Evolutionary conservation across 371 early-diverging fungal genomes (phyloP).

Genomic region (Rhizopus microsporus): DNA sequence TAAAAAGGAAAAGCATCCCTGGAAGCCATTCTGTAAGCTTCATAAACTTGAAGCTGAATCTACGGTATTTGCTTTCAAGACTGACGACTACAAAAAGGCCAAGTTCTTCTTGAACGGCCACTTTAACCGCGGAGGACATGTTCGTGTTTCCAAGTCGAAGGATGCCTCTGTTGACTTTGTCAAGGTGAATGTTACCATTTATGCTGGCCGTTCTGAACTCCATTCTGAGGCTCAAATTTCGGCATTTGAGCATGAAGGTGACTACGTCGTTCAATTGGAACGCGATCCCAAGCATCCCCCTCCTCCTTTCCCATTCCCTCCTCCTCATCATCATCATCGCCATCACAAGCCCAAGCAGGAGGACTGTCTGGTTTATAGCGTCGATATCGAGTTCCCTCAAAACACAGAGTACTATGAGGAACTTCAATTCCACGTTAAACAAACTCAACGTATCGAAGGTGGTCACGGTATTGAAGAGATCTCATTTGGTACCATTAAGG

Average conservation of each 20-base stretch:
- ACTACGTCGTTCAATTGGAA: constrained; percentile 33
- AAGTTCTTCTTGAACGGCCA: constrained; percentile 18
- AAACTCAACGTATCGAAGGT: constrained; percentile 15
- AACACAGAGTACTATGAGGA: constrained; percentile 23
- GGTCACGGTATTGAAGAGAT: constrained; percentile 16
- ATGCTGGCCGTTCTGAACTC: constrained; percentile 16
- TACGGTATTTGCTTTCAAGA: constrained; percentile 21
- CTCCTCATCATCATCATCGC: constrained; percentile 5
- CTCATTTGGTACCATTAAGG: constrained; percentile 28
- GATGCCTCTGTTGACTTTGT: constrained; percentile 19
- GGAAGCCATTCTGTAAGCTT: constrained; percentile 20
- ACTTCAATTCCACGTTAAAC: constrained; percentile 16
- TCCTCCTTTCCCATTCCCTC: background rate
- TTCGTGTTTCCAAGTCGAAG: constrained; percentile 16
- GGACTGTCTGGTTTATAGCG: constrained; percentile 27
- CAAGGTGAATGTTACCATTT: constrained; percentile 26
- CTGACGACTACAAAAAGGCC: constrained; percentile 22
- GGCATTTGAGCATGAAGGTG: constrained; percentile 32
- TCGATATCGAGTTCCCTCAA: constrained; percentile 28
- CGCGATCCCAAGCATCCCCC: constrained; percentile 15
- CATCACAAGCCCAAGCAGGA: constrained; percentile 8
- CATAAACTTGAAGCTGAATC: constrained; percentile 14
- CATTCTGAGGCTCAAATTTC: constrained; percentile 21
- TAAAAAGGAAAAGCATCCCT: background rate
- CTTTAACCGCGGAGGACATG: constrained; percentile 19